Percentiles rank a stretch among this genome's conserved stretches.
Conservation (phyloP, 2,329 filamentous ascomycete genomes). For the Ascomycota sp. region DNA sequence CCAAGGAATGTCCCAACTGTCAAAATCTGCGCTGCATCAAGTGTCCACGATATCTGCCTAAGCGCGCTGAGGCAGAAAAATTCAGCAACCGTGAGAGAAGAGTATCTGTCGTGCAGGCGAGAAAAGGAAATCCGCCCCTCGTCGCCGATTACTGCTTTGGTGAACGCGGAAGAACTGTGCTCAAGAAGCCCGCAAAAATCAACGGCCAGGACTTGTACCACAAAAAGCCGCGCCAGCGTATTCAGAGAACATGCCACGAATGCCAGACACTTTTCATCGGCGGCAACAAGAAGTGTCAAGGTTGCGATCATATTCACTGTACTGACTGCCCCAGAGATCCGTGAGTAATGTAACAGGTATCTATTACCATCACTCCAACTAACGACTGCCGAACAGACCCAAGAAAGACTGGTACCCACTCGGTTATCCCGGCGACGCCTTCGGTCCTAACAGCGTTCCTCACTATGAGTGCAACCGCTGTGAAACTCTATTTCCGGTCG, state of each 20-base stretch:
- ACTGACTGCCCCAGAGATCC: slow-evolving; percentile 65
- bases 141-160: slow-evolving; percentile 25
- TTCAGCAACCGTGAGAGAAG: slow-evolving; percentile 30
- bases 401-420: slow-evolving; percentile 50
- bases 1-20: slow-evolving; percentile 58
- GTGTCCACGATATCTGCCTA: slow-evolving; percentile 55
- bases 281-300: slow-evolving; percentile 40
- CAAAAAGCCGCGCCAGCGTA: slow-evolving; percentile 50
- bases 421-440: slow-evolving; percentile 48
- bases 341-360: slow-evolving; percentile 25
- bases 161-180: slow-evolving; percentile 23
- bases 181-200: slow-evolving; percentile 44
- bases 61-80: slow-evolving; percentile 36
- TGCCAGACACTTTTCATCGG: slow-evolving; percentile 43
- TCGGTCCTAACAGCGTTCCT: slow-evolving; percentile 27
- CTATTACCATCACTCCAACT: not conserved
- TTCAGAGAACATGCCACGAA: slow-evolving; percentile 57
- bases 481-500: slow-evolving; percentile 31
- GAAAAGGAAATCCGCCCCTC: slow-evolving; percentile 34
- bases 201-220: slow-evolving; percentile 53
- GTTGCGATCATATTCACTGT: slow-evolving; percentile 56
- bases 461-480: slow-evolving; percentile 44
- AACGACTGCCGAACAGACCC: slow-evolving; percentile 22
- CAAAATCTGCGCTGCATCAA: slow-evolving; percentile 63
- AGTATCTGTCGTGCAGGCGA: slow-evolving; percentile 29